Percentiles rank a stretch among this genome's conserved stretches.
phyloP scores from a whole-genome alignment of 23 red algal species.

The Cyanidioschyzon merolae region DNA sequence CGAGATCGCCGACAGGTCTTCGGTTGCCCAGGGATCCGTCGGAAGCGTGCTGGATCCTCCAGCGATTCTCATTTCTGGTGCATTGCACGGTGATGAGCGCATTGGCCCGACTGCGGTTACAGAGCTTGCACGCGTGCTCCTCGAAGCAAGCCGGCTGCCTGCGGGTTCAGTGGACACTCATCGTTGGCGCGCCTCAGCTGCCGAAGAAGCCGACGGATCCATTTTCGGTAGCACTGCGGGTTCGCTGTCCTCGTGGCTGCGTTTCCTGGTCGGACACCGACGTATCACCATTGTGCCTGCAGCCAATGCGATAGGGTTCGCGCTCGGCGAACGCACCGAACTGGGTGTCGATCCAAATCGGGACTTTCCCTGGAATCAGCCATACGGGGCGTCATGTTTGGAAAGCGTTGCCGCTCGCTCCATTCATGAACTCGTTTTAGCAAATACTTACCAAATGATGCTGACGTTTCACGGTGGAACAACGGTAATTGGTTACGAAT shows the following conservation, averaged over 20 bases:
- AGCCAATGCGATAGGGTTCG: neutral
- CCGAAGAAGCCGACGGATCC: conserved; percentile 66
- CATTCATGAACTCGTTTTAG: conserved; percentile 64
- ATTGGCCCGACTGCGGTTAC: conserved; percentile 38
- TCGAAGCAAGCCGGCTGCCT: conserved; percentile 25
- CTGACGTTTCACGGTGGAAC: conserved; percentile 94
- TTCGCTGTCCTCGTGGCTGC: neutral
- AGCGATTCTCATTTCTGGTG: conserved; percentile 60
- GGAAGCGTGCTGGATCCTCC: conserved; percentile 27
- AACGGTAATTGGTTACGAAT: conserved; percentile 94
- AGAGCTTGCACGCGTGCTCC: conserved; percentile 20
- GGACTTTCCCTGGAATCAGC: conserved; percentile 89
- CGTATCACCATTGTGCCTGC: conserved; percentile 2
- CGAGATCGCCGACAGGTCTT: conserved; percentile 19
- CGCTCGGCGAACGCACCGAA: conserved; percentile 1
- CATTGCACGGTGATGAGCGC: conserved; percentile 76
- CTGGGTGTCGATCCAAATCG: conserved; percentile 67
- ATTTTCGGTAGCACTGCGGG: conserved; percentile 20
- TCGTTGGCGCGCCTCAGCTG: neutral
- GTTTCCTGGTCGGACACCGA: conserved; percentile 2
- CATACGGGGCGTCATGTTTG: conserved; percentile 45
- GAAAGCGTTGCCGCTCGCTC: conserved; percentile 60
- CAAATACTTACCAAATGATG: conserved; percentile 54
- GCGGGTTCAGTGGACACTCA: neutral
- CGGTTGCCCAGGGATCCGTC: neutral